Percentiles rank a stretch among this genome's conserved stretches.
These are phyloP conservation scores for Botrytis deweyae DNA, from an alignment of 2,329 filamentous ascomycete species.

Conservation along the genomic window DNA sequence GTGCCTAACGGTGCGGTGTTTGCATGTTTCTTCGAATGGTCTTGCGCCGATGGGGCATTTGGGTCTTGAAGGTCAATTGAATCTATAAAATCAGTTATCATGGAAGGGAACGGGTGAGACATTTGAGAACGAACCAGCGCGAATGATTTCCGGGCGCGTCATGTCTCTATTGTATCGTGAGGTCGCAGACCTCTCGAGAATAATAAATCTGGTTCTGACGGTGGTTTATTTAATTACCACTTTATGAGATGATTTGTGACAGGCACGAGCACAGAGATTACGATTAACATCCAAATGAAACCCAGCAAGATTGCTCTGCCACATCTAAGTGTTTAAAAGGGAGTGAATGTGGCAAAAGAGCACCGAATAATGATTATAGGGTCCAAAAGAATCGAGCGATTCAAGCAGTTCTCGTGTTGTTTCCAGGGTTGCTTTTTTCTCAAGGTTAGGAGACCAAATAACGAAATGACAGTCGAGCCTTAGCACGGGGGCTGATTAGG, in stretches of 20 bases:
- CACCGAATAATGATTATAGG: slow-evolving; percentile 2
- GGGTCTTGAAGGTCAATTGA: slow-evolving; percentile 92
- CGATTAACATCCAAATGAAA: slow-evolving; percentile 23
- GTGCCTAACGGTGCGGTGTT: slow-evolving; percentile 51
- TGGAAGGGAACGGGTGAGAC: slow-evolving; percentile 14
- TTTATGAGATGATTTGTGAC: slow-evolving; percentile 17
- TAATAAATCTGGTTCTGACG: neutral
- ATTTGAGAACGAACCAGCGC: slow-evolving; percentile 48
- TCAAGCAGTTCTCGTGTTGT: neutral
- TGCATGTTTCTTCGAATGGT: slow-evolving; percentile 63
- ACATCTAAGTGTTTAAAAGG: slow-evolving; percentile 20
- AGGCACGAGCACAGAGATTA: slow-evolving; percentile 20
- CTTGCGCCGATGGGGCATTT: slow-evolving; percentile 77
- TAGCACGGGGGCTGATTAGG: slow-evolving; percentile 16
- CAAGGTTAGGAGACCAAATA: slow-evolving; percentile 11
- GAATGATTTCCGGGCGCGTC: slow-evolving; percentile 56
- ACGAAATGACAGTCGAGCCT: neutral
- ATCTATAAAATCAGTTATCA: slow-evolving; percentile 54
- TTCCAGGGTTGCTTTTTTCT: slow-evolving; percentile 7
- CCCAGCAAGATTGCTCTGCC: slow-evolving; percentile 15
- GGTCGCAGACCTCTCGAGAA: slow-evolving; percentile 15
- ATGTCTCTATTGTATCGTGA: slow-evolving; percentile 38
- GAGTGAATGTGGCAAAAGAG: slow-evolving; percentile 3
- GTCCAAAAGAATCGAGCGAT: slow-evolving; percentile 15
- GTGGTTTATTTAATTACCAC: slow-evolving; percentile 12